A percentile compares a stretch with the other conserved stretches of the same genome.
Evolutionary conservation across 2,329 filamentous ascomycete species (phyloP).

Genomic region (Cordyceps farinosa): DNA sequence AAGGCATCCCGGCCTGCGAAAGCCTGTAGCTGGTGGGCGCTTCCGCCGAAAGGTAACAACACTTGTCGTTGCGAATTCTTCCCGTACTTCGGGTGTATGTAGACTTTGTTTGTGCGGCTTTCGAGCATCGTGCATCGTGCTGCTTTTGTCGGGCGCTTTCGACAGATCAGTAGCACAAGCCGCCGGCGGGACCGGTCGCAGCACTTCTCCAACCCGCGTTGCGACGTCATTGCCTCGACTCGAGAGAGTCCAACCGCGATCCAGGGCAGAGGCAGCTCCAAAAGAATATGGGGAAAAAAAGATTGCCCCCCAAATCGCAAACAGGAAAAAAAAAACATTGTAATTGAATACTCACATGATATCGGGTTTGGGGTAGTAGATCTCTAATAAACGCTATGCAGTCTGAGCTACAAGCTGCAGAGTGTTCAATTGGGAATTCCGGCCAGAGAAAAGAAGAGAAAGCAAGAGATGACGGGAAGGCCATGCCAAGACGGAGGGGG

Average conservation of each 20-base stretch:
- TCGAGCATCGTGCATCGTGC: not conserved
- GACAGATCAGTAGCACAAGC: not conserved
- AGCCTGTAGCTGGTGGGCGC: not conserved
- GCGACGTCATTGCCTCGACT: not conserved
- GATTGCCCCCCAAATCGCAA: too few species aligned
- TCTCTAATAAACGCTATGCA: constrained; percentile 17
- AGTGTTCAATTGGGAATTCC: constrained; percentile 7
- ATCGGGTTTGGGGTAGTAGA: not conserved
- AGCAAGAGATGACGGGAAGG: constrained; percentile 12
- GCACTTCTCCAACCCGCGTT: not conserved
- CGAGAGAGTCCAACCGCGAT: not conserved
- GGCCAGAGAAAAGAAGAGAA: constrained; percentile 8
- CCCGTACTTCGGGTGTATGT: not conserved
- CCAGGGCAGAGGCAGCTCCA: not conserved
- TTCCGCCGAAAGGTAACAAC: not conserved
- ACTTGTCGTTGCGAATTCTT: not conserved
- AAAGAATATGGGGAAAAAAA: not conserved
- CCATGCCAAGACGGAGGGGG: constrained; percentile 15
- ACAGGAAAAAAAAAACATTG: not conserved
- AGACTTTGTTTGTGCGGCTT: not conserved
- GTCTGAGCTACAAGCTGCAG: constrained; percentile 17
- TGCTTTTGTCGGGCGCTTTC: not conserved
- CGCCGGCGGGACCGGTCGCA: not conserved
- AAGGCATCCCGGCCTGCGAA: not conserved
- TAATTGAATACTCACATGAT: constrained; percentile 7